These are phyloP conservation scores for Spongiforma sp. DNA, from an alignment of 1,284 basidiomycete genomes.

Conservation along the genomic window DNA sequence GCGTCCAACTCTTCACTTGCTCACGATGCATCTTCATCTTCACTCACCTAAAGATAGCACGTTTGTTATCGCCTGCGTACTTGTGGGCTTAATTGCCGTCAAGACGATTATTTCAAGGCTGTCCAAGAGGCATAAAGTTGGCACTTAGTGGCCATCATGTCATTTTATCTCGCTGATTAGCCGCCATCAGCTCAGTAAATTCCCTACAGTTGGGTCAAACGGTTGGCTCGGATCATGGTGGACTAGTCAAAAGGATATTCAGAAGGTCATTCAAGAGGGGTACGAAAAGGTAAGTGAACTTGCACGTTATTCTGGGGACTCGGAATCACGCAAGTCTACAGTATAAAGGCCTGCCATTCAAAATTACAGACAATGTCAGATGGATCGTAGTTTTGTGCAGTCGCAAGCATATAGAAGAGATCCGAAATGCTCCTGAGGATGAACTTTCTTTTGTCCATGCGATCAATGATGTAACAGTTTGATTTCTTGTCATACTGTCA, in stretches of 20 bases:
- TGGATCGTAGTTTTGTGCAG: slow-evolving; percentile 49
- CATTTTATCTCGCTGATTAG: not conserved
- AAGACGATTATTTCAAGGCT: no score
- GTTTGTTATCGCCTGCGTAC: no score
- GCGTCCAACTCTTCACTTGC: no score
- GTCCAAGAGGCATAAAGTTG: no score
- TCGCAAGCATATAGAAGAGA: slow-evolving; percentile 44
- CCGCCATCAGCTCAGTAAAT: slow-evolving; percentile 5
- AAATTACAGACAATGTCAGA: slow-evolving; percentile 40
- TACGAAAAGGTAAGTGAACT: slow-evolving; percentile 25
- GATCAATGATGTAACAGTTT: slow-evolving; percentile 35
- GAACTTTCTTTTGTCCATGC: slow-evolving; percentile 42
- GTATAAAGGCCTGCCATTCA: slow-evolving; percentile 41
- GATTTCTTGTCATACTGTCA: not conserved
- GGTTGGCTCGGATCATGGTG: slow-evolving; percentile 17
- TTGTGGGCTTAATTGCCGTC: no score
- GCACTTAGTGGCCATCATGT: no score
- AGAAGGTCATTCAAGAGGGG: slow-evolving; percentile 20
- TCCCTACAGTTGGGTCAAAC: slow-evolving; percentile 26
- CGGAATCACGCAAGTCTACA: not conserved
- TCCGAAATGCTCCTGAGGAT: slow-evolving; percentile 46
- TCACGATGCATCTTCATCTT: no score
- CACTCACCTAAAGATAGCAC: no score
- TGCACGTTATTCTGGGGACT: no score
- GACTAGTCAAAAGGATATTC: slow-evolving; percentile 7